phyloP scores from a whole-genome alignment of 1,139 yeast species.

The Candida freyschussii region DNA sequence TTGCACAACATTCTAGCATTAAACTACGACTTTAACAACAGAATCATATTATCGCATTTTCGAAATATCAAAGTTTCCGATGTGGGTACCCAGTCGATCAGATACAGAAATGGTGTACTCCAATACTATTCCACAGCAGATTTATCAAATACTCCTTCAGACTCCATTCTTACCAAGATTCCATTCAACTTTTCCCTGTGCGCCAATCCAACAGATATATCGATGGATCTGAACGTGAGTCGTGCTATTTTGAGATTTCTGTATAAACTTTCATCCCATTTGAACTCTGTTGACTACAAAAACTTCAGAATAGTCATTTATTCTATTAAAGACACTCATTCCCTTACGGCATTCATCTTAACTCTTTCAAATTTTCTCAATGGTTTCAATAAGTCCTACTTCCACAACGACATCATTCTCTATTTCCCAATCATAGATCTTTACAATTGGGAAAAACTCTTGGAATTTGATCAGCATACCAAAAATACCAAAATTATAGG shows the following conservation, averaged over 20 bases:
- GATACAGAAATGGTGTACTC: conserved; percentile 18
- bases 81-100: conserved; percentile 11
- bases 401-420: conserved; percentile 23
- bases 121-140: conserved; percentile 16
- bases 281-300: conserved; percentile 18
- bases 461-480: conserved; percentile 14
- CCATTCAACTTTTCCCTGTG: conserved; percentile 20
- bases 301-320: conserved; percentile 21
- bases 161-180: conserved; percentile 11
- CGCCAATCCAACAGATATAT: conserved; percentile 10
- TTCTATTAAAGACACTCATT: conserved; percentile 13
- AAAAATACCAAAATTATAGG: conserved; percentile 23
- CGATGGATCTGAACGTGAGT: conserved; percentile 16
- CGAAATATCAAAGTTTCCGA: conserved; percentile 14
- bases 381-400: conserved; percentile 21
- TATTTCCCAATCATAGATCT: conserved; percentile 23
- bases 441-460: conserved; percentile 18
- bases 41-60: conserved; percentile 17
- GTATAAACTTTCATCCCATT: conserved; percentile 9
- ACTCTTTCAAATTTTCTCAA: conserved; percentile 21
- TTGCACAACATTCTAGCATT: conserved; percentile 16
- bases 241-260: conserved; percentile 15
- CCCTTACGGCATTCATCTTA: conserved; percentile 20
- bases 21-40: conserved; percentile 17
- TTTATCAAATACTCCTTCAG: conserved; percentile 5